A percentile compares a stretch with the other conserved stretches of the same genome.
Evolutionary conservation across 768 basidiomycete genomes (phyloP).

Genomic region (Hypsizygus marmoreus): DNA sequence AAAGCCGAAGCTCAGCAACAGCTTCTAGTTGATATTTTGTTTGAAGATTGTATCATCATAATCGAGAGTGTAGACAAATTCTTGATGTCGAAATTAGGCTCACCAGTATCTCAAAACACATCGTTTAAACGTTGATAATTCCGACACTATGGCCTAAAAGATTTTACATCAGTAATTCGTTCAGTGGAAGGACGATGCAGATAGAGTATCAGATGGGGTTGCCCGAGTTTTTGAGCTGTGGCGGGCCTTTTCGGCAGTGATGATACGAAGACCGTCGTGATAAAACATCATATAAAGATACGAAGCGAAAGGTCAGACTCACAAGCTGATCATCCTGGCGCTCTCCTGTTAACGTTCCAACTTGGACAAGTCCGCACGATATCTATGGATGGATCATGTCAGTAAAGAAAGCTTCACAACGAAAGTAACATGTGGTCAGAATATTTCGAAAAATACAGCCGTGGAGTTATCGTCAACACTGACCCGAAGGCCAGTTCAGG

Average conservation of each 20-base stretch:
- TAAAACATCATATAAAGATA: constrained; percentile 61
- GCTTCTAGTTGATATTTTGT: constrained; percentile 84
- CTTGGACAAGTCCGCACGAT: too few species aligned
- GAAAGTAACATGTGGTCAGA: constrained; percentile 45
- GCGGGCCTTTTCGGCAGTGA: constrained; percentile 88
- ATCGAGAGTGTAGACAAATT: too few species aligned
- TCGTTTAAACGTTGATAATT: too few species aligned
- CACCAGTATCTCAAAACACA: too few species aligned
- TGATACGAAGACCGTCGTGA: constrained; percentile 94
- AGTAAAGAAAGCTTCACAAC: too few species aligned
- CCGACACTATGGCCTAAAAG: too few species aligned
- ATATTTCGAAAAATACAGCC: constrained; percentile 72
- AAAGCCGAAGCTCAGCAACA: constrained; percentile 79
- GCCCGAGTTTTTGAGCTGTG: constrained; percentile 88
- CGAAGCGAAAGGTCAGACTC: constrained; percentile 24
- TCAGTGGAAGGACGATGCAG: constrained; percentile 2
- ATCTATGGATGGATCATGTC: too few species aligned
- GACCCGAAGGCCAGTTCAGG: constrained; percentile 56
- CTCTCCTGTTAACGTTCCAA: too few species aligned
- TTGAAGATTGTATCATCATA: constrained; percentile 43
- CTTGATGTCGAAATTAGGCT: too few species aligned
- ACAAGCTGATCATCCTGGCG: constrained; percentile 31
- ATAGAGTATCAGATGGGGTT: constrained; percentile 65
- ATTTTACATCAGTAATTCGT: constrained; percentile 13
- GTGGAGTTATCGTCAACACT: constrained; percentile 72